Base-by-base conservation (phyloP, 192 early-diverging fungal genomes). In the Physocladia obscura region DNA sequence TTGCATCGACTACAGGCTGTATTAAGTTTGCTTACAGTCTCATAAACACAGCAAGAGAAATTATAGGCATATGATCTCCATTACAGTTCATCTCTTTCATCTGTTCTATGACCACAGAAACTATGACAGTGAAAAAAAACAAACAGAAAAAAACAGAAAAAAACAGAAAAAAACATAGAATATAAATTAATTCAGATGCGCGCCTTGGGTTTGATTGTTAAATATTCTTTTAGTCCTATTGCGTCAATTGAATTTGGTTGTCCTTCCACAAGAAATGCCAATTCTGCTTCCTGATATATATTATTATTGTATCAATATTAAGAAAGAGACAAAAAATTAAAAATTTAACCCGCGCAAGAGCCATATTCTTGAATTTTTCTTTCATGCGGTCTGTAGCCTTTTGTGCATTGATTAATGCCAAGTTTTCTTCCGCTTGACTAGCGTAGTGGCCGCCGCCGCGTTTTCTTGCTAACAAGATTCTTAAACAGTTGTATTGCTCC, bases 181-280 rank as follows among this genome's bases (percentile, higher is more conserved):
- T n/a, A n/a, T n/a, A n/a, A n/a, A n/a, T n/a, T n/a, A n/a, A n/a
- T n/a, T 24, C n/a, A 22, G 27, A 22, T 13, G 27, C 13, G 27
- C 19, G 62, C 60, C 17, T 15, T 51, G 50, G 69, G 51, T 24
- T 70, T 57, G 11, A 69, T 64, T 17, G 57, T 63, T 21, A 84
- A 48, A 63, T 78, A 74, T 54, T 85, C 81, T 52, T 85, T 85
- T n/a, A 85, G 71, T 35, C 75, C 56, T 39, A 85, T 85, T 26
- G 83, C 83, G 64, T 85, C 83, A 56, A 85, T 82, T 15, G 83
- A 44, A 51, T 77, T 85, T 27, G 54, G 50, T 62, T 85, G 83
- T 11, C 83, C 83, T 49, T 85, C 83, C 13, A 85, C 83, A 24
- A 85, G 57, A 36, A 79, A 75, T 50, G 83, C 81, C 17, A 85